Evolutionary conservation across 2,329 filamentous ascomycete species (phyloP), one percentile per base, ranked within the genome.

Genomic region (Thyridium curvatum): DNA sequence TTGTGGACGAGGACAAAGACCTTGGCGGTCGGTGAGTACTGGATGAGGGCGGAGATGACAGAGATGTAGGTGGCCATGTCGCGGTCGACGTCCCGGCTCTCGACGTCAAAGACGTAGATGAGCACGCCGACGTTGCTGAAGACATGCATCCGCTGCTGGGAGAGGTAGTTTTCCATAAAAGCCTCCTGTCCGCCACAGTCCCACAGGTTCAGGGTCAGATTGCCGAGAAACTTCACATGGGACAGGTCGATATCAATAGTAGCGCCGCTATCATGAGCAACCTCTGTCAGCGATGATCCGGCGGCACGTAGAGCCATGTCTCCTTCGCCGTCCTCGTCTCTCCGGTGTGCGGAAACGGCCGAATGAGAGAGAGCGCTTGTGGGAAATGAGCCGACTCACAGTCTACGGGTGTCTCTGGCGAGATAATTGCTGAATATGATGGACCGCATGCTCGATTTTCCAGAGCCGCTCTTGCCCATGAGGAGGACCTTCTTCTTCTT

Each of bases 371-470:
- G 10, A 10, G 21, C 21, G 21, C 6, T 26, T 26, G 12, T 3
- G 10, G 12, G 9, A 26, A 16, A 18, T 30, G 30, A 16, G 15
- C 14, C 18, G 16, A 60, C 72, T 59, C 54, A 77, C 73, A 98
- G 71, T 42, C 93, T 74, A 30, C 93, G 77, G 7, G 95, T 95
- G 62, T 98, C 93, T 58, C 94, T 89, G 41, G 93, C 93, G 48
- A 97, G 90, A 61, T 96, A 97, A 65, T 97, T 97, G 71, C 87
- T 95, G 66, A 98, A 98, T 60, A 98, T 96, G 57, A 98, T 97
- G 56, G 86, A 93, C 47, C 93, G 79, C 93, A 98, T 98, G 41
- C 89, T 96, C 32, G 90, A 96, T 66, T 98, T 98, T 40, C 93
- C 93, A 0, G 91, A 95, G 39, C 93, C 93, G 46, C 87, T 94